phyloP scores from a whole-genome alignment of 2,329 filamentous ascomycete species.

The Meredithiella fracta region DNA sequence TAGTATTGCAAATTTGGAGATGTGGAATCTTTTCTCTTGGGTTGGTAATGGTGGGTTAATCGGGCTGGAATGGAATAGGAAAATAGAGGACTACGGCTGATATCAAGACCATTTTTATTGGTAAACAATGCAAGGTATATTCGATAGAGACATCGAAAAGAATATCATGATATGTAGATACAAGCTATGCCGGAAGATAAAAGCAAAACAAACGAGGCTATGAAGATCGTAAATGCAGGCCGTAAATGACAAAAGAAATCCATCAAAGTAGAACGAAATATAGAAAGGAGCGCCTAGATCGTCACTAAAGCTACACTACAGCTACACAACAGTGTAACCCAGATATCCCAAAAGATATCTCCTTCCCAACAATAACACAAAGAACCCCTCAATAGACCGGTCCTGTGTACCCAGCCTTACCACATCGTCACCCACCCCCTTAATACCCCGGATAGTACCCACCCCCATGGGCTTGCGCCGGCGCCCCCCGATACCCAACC shows the following conservation, averaged over 20 bases:
- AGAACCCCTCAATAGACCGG: conserved; percentile 5
- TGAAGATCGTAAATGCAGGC: not conserved
- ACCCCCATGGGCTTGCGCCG: not conserved
- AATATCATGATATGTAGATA: not conserved
- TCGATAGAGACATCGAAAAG: not conserved
- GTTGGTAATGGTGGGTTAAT: no score
- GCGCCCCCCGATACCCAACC: not conserved
- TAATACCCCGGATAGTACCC: conserved; percentile 6
- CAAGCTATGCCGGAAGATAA: not conserved
- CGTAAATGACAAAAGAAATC: not conserved
- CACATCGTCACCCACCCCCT: not conserved
- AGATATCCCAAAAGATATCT: no score
- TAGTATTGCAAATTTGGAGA: no score
- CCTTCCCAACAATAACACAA: conserved; percentile 2
- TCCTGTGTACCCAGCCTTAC: conserved; percentile 5
- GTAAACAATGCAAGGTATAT: not conserved
- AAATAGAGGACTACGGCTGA: no score
- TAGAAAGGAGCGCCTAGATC: no score
- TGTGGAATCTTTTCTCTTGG: no score
- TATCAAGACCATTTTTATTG: not conserved
- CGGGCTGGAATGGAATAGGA: no score
- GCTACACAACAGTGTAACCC: no score
- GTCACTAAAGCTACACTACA: no score
- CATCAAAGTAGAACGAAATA: no score
- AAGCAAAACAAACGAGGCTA: not conserved